phyloP scores from a whole-genome alignment of 2,329 filamentous ascomycete species.

The Elsinoe batatas region DNA sequence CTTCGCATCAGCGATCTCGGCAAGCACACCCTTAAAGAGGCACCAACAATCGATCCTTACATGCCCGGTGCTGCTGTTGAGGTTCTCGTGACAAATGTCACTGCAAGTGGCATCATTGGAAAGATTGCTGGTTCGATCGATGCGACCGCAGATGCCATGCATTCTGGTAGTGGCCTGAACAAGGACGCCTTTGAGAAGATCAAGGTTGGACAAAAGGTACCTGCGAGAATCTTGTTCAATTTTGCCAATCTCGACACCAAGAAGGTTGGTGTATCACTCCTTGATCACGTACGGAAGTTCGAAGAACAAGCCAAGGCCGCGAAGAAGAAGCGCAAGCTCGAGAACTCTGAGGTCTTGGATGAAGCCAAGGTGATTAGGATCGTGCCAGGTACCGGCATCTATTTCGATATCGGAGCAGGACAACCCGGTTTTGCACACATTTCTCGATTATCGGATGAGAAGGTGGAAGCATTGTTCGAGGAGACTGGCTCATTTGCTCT shows the following conservation, averaged over 20 bases:
- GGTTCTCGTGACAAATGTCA: slow-evolving; percentile 67
- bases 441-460: slow-evolving; percentile 80
- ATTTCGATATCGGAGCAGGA: slow-evolving; percentile 59
- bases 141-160: slow-evolving; percentile 80
- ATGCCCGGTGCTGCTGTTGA: slow-evolving; percentile 87
- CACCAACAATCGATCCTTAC: slow-evolving; percentile 81
- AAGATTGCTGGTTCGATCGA: slow-evolving; percentile 90
- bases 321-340: slow-evolving; percentile 40
- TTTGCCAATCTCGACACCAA: slow-evolving; percentile 69
- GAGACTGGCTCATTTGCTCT: slow-evolving; percentile 67
- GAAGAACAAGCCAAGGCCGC: slow-evolving; percentile 47
- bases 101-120: slow-evolving; percentile 65
- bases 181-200: slow-evolving; percentile 65
- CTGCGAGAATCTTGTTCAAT: slow-evolving; percentile 77
- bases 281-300: slow-evolving; percentile 59
- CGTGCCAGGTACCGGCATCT: slow-evolving; percentile 70
- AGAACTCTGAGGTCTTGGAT: slow-evolving; percentile 66
- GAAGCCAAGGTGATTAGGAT: slow-evolving; percentile 72
- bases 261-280: slow-evolving; percentile 77
- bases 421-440: slow-evolving; percentile 89
- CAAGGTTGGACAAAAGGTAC: slow-evolving; percentile 74
- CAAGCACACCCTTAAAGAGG: slow-evolving; percentile 59
- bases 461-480: slow-evolving; percentile 72
- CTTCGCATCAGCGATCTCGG: slow-evolving; percentile 56
- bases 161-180: slow-evolving; percentile 63